Evolutionary conservation across 140 eudicot species (phyloP).

Genomic region (Cichorium intybus): DNA sequence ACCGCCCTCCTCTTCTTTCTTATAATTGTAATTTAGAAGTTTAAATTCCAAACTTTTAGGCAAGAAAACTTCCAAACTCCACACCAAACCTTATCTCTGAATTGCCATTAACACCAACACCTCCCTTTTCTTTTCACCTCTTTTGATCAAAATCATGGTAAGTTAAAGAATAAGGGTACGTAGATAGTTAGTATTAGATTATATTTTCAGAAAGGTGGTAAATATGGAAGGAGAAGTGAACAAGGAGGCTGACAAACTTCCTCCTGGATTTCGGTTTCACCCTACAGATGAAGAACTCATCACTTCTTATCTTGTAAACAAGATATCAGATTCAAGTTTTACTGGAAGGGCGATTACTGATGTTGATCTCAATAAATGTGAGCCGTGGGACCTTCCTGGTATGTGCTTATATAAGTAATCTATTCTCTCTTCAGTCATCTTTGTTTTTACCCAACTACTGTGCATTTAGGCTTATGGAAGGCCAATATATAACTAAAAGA

Average conservation of each 20-base stretch:
- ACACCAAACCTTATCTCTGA: constrained; percentile 31
- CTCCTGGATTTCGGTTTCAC: constrained; percentile 88
- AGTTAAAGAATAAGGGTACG: background rate
- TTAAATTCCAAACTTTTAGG: constrained; percentile 22
- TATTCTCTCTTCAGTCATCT: background rate
- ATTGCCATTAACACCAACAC: constrained; percentile 19
- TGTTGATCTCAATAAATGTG: constrained; percentile 76
- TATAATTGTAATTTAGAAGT: constrained; percentile 15
- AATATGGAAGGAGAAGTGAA: constrained; percentile 47
- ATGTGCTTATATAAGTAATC: constrained; percentile 1
- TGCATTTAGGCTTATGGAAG: constrained; percentile 5
- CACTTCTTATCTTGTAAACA: constrained; percentile 58
- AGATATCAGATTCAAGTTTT: constrained; percentile 62
- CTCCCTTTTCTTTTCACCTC: constrained; percentile 34
- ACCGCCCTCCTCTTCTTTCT: constrained; percentile 11
- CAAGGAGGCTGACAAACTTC: constrained; percentile 52
- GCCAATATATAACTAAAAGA: background rate
- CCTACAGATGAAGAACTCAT: constrained; percentile 87
- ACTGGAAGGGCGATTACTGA: constrained; percentile 76
- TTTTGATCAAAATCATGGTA: constrained; percentile 27
- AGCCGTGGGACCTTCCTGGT: constrained; percentile 99
- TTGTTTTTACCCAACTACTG: background rate
- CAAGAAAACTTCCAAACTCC: constrained; percentile 35
- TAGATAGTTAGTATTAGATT: constrained; percentile 15
- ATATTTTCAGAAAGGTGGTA: constrained; percentile 13